Conservation (phyloP, 352 stramenopile species). For the Globisporangium acanthophoron region DNA sequence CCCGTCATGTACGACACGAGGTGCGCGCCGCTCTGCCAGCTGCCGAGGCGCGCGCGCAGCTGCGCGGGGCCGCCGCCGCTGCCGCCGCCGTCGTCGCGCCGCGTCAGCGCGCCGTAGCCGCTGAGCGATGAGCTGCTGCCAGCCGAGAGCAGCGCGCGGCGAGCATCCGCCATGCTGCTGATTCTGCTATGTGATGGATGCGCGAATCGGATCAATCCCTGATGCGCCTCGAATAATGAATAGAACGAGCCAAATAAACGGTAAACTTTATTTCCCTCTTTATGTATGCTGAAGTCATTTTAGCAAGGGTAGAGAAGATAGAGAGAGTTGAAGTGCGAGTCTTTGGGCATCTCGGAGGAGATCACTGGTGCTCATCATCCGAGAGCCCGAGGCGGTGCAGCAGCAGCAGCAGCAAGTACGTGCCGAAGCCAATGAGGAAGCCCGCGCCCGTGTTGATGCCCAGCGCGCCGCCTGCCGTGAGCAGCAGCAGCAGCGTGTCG, state of each 20-base stretch:
- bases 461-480: conserved; percentile 34
- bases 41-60: conserved; percentile 26
- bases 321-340: too few relatives aligned
- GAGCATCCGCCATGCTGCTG: conserved; percentile 2
- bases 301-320: too few relatives aligned
- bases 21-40: conserved; percentile 66
- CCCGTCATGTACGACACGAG: conserved; percentile 73
- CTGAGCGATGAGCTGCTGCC: conserved; percentile 31
- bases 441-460: conserved; percentile 52
- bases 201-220: too few relatives aligned
- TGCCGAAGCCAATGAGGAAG: conserved; percentile 40
- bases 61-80: conserved; percentile 13
- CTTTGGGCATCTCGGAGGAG: background rate
- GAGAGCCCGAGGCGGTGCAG: conserved; percentile 16
- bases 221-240: too few relatives aligned
- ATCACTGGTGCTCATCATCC: background rate
- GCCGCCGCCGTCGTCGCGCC: conserved; percentile 15
- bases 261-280: too few relatives aligned
- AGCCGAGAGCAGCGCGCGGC: conserved; percentile 13
- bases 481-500: conserved; percentile 32
- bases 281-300: too few relatives aligned
- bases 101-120: conserved; percentile 18
- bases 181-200: too few relatives aligned
- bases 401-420: conserved; percentile 26
- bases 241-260: too few relatives aligned